Conservation (phyloP, 1,139 yeast genomes). For the Blastobotrys aristatus region DNA sequence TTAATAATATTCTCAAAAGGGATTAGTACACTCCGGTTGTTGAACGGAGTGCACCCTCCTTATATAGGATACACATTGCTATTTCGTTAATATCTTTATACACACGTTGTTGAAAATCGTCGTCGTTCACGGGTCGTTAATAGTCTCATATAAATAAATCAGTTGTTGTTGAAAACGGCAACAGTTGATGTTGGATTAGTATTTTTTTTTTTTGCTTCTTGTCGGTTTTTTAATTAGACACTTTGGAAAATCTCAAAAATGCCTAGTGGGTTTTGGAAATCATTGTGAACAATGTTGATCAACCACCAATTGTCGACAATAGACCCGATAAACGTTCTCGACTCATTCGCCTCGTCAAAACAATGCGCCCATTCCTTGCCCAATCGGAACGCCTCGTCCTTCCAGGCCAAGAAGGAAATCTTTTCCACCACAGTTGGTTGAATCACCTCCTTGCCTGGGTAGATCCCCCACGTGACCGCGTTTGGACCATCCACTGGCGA, state of each 20-base stretch:
- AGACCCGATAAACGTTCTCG: conserved; percentile 42
- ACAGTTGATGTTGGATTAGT: background rate
- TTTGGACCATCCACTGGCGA: conserved; percentile 74
- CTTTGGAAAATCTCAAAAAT: conserved; percentile 33
- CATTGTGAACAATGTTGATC: conserved; percentile 88
- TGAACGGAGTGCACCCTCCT: background rate
- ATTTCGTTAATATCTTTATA: conserved; percentile 1
- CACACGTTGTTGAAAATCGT: conserved; percentile 6
- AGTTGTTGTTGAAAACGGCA: background rate
- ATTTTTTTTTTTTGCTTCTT: background rate
- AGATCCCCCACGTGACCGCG: conserved; percentile 97
- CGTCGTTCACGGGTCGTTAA: background rate
- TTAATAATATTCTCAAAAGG: background rate
- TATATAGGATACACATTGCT: background rate
- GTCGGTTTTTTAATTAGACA: conserved; percentile 4
- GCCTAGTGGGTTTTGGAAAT: conserved; percentile 43
- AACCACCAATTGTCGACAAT: conserved; percentile 62
- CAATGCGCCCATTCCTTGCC: conserved; percentile 71
- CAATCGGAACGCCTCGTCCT: conserved; percentile 86
- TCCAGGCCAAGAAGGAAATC: conserved; percentile 90
- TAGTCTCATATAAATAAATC: background rate
- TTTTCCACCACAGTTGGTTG: conserved; percentile 94
- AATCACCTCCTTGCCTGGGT: conserved; percentile 85
- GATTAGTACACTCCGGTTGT: background rate
- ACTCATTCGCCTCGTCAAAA: conserved; percentile 35